phyloP scores from a whole-genome alignment of 345 rosid species.

The Eutrema heterophyllum region DNA sequence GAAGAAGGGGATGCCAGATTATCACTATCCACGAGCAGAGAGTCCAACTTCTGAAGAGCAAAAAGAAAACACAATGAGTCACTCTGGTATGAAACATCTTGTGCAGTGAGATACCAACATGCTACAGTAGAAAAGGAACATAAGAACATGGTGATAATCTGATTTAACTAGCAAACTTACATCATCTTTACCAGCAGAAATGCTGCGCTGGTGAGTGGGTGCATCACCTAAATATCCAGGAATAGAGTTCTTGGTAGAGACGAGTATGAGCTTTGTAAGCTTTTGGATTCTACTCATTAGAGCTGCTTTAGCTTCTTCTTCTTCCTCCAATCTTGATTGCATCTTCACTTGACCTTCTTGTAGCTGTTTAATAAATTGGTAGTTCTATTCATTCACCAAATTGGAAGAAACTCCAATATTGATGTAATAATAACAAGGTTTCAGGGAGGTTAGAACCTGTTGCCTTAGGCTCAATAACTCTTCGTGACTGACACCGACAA shows the following conservation, averaged over 20 bases:
- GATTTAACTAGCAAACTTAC: constrained; percentile 41
- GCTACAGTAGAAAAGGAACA: background rate
- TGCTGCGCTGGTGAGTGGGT: constrained; percentile 66
- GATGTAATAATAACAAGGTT: background rate
- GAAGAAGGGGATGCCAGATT: constrained; percentile 49
- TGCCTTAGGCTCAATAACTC: constrained; percentile 90
- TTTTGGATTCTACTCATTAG: constrained; percentile 98
- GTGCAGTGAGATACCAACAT: background rate
- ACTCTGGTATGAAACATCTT: constrained; percentile 3
- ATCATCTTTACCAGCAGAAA: constrained; percentile 65
- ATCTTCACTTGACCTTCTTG: constrained; percentile 99
- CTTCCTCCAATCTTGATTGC: constrained; percentile 99
- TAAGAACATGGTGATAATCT: constrained; percentile 26
- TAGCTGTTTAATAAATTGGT: constrained; percentile 44
- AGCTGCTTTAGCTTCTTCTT: constrained; percentile 99
- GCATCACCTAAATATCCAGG: constrained; percentile 63
- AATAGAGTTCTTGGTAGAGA: constrained; percentile 82
- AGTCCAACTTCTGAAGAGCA: constrained; percentile 53
- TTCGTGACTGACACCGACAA: constrained; percentile 89
- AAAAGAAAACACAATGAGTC: constrained; percentile 12
- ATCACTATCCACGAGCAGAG: constrained; percentile 56
- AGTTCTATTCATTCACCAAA: constrained; percentile 5
- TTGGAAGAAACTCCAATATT: background rate
- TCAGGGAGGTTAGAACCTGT: constrained; percentile 46
- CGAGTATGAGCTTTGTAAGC: constrained; percentile 96